Evolutionary conservation across 345 rosid species (phyloP).

Genomic region (Trapa bicornis): DNA sequence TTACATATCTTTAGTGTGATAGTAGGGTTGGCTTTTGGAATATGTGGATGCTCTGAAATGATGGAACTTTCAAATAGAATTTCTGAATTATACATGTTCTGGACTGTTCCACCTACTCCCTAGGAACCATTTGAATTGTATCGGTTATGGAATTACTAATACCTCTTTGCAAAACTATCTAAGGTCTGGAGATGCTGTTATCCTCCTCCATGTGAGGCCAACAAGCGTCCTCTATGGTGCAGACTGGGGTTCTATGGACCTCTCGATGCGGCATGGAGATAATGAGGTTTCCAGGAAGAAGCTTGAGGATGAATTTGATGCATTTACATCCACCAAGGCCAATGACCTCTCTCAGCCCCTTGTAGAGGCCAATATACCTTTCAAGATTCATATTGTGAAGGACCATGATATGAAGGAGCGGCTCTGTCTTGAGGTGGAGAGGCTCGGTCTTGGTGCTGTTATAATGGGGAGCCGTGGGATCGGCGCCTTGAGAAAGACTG

Average conservation of each 20-base stretch:
- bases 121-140: background rate
- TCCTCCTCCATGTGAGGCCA: constrained; percentile 66
- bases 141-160: background rate
- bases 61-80: background rate
- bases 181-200: constrained; percentile 66
- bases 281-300: constrained; percentile 16
- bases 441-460: constrained; percentile 53
- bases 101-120: background rate
- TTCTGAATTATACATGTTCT: background rate
- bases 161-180: background rate
- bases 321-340: constrained; percentile 49
- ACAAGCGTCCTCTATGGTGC: constrained; percentile 78
- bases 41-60: background rate
- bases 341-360: constrained; percentile 60
- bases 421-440: constrained; percentile 75
- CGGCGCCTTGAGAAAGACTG: constrained; percentile 38
- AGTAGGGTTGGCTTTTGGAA: background rate
- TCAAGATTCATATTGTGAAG: constrained; percentile 70
- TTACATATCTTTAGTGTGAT: background rate
- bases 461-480: constrained; percentile 78
- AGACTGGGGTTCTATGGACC: constrained; percentile 72
- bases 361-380: constrained; percentile 50
- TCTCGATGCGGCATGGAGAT: constrained; percentile 10
- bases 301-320: constrained; percentile 65
- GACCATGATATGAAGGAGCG: constrained; percentile 93